phyloP scores from a whole-genome alignment of 805 yeast genomes.

The Sugiyamaella mastotermitis region DNA sequence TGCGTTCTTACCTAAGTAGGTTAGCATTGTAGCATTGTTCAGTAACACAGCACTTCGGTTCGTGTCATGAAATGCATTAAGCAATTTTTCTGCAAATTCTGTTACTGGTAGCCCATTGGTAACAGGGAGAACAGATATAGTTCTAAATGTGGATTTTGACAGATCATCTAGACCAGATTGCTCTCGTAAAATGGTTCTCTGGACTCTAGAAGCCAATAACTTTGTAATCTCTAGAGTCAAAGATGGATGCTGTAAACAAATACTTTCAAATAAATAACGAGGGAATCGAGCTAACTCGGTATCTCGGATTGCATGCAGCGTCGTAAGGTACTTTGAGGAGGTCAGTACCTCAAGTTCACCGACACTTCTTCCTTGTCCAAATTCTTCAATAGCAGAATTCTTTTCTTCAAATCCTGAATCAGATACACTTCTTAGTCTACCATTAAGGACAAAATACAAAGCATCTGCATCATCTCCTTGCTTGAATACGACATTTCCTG shows the following conservation, averaged over 20 bases:
- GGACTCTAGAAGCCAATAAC: conserved; percentile 61
- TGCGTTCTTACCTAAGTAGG: conserved; percentile 84
- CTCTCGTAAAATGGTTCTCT: conserved; percentile 17
- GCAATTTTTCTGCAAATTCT: conserved; percentile 73
- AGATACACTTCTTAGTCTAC: conserved; percentile 65
- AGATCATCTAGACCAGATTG: conserved; percentile 1
- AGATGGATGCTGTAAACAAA: conserved; percentile 80
- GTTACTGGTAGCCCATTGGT: conserved; percentile 77
- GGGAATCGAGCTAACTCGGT: conserved; percentile 94
- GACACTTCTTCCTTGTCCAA: conserved; percentile 89
- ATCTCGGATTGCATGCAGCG: conserved; percentile 83
- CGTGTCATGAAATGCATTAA: conserved; percentile 63
- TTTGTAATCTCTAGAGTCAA: conserved; percentile 86
- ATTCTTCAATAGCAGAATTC: conserved; percentile 50
- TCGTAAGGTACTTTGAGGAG: conserved; percentile 59
- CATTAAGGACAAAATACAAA: conserved; percentile 81
- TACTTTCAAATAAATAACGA: conserved; percentile 75
- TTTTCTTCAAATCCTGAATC: conserved; percentile 21
- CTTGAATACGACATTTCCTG: conserved; percentile 72
- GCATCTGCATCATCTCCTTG: conserved; percentile 90
- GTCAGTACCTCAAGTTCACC: conserved; percentile 95
- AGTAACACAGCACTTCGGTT: conserved; percentile 70
- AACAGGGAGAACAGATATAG: conserved; percentile 79
- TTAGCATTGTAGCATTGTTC: conserved; percentile 76
- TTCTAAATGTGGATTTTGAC: conserved; percentile 45